These are phyloP conservation scores for Eucalyptus melliodora DNA, from an alignment of 345 rosid genomes.

Conservation along the genomic window DNA sequence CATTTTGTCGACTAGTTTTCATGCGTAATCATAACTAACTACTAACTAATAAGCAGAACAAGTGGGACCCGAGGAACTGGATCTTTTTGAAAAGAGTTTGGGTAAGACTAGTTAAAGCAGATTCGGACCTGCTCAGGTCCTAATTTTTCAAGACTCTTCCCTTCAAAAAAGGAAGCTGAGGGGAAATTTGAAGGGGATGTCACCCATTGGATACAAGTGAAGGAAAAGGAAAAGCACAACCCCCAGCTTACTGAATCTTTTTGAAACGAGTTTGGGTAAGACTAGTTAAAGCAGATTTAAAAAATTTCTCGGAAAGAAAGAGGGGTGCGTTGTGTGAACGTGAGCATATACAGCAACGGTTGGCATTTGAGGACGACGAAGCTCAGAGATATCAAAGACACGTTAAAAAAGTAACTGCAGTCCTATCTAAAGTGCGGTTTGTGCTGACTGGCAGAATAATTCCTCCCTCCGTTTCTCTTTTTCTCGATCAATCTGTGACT, in stretches of 20 bases:
- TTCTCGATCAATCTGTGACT: background rate
- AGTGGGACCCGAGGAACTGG: background rate
- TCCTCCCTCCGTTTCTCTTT: background rate
- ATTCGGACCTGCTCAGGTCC: too few species aligned
- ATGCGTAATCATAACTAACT: background rate
- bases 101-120: too few species aligned
- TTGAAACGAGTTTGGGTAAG: too few species aligned
- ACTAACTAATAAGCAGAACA: background rate
- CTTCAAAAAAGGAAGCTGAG: too few species aligned
- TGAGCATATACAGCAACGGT: background rate
- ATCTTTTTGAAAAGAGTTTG: background rate
- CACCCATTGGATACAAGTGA: too few species aligned
- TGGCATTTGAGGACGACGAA: background rate
- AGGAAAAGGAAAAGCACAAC: too few species aligned
- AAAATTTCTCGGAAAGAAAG: background rate
- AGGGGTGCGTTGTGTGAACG: background rate
- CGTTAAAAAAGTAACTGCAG: background rate
- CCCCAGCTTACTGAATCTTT: too few species aligned
- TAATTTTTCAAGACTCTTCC: too few species aligned
- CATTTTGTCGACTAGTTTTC: background rate
- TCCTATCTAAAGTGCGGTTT: background rate
- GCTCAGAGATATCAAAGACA: background rate
- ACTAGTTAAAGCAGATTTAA: background rate
- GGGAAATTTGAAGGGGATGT: too few species aligned
- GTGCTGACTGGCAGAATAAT: background rate